Evolutionary conservation across 805 yeast genomes (phyloP), one percentile per base, ranked within the genome.

Genomic region (Saturnispora zaruensis): DNA sequence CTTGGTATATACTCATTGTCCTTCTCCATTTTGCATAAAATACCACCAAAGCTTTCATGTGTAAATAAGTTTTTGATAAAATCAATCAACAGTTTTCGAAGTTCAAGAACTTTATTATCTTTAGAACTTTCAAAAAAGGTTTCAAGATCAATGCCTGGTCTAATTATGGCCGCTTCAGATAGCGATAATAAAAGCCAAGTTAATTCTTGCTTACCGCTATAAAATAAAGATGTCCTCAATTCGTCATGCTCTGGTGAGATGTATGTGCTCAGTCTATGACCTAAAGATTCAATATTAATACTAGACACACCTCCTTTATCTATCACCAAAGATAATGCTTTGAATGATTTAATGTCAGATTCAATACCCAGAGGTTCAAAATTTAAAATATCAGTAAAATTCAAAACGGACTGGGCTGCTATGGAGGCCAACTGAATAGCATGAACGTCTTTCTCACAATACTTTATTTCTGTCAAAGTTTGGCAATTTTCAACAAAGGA

Each of bases 21-120:
- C 21, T 41, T 48, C n/a, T 48, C 50, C 14, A 48, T 34, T 20
- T 48, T 41, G 11, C 46, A 42, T 3, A 48, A 18, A 7, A 48
- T 34, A 3, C 50, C 50, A 20, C 50, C 50, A 37, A 42, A 48
- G 34, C 50, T 48, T 34, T 48, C 50, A 36, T 48, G 50, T 6
- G 42, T 33, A 7, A 42, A 18, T 16, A 48, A n/a, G 11, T 42
- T 32, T n/a, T 42, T 25, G 11, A 42, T 23, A 8, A 42, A 21
- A n/a, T 18, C 14, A 24, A 42, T 24, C n/a, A 48, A 14, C 13
- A 42, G 6, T 26, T 24, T 14, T 26, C 46, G 18, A 20, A n/a
- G 21, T 20, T 13, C 21, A 11, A 5, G 11, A 11, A 42, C 20
- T 6, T 42, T 1, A 6, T 6, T 14, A 7, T 13, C 18, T 26